Conservation (phyloP, 306 rosid species). For the Acacia crassicarpa region DNA sequence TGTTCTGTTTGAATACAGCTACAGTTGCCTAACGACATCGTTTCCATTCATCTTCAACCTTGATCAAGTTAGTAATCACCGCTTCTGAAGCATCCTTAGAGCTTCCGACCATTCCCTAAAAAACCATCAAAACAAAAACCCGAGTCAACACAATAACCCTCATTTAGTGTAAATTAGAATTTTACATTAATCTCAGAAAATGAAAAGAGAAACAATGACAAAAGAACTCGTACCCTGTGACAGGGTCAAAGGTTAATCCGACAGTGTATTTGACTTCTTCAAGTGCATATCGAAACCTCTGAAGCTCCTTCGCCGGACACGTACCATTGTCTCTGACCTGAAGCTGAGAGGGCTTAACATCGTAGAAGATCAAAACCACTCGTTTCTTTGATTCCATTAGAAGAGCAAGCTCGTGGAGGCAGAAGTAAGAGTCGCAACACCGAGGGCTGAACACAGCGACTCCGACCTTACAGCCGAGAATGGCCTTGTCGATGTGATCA, state of each 20-base stretch:
- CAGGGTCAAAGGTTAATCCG: slow-evolving; percentile 74
- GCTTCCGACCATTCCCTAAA: slow-evolving; percentile 51
- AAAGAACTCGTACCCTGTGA: slow-evolving; percentile 42
- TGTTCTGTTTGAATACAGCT: not conserved
- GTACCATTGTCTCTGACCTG: slow-evolving; percentile 46
- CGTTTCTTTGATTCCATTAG: slow-evolving; percentile 64
- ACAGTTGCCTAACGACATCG: not conserved
- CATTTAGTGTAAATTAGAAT: not conserved
- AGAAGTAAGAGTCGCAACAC: slow-evolving; percentile 72
- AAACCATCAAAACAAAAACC: not conserved
- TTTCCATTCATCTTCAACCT: slow-evolving; percentile 42
- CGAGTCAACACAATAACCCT: not conserved
- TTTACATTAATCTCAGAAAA: not conserved
- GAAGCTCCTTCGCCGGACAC: slow-evolving; percentile 41
- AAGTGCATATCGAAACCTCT: slow-evolving; percentile 54
- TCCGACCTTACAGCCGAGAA: slow-evolving; percentile 58
- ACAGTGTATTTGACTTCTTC: slow-evolving; percentile 79
- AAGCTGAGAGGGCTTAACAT: slow-evolving; percentile 80
- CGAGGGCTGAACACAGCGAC: slow-evolving; percentile 79
- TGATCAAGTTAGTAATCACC: slow-evolving; percentile 44
- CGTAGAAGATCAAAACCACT: slow-evolving; percentile 67
- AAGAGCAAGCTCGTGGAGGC: slow-evolving; percentile 83
- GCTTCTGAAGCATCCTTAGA: slow-evolving; percentile 45
- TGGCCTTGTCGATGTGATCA: slow-evolving; percentile 59
- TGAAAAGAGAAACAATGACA: not conserved